Conservation (phyloP, 768 basidiomycete species). For the Sarcodon aspratus region DNA sequence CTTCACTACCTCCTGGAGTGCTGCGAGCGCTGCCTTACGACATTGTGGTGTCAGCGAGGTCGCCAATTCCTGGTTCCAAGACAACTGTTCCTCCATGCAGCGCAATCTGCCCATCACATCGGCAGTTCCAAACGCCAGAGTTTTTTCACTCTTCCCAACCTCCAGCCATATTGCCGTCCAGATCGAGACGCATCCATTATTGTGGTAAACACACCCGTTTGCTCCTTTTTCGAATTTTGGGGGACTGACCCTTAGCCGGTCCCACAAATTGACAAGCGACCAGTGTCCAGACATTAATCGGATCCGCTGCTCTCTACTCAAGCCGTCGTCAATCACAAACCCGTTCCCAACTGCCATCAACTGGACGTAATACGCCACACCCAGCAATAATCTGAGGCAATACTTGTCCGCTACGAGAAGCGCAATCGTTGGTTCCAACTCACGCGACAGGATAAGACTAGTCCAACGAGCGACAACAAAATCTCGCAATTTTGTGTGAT, state of each 20-base stretch:
- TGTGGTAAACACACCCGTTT: constrained; percentile 24
- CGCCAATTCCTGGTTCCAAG: constrained; percentile 18
- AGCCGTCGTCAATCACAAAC: constrained; percentile 9
- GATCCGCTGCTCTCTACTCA: constrained; percentile 13
- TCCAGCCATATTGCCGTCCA: constrained; percentile 26
- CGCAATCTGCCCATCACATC: constrained; percentile 26
- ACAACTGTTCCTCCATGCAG: constrained; percentile 19
- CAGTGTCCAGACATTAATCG: constrained; percentile 24
- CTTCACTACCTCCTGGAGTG: constrained; percentile 15
- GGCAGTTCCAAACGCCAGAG: constrained; percentile 14
- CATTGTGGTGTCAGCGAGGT: constrained; percentile 24
- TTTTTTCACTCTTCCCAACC: constrained; percentile 14
- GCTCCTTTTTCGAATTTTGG: constrained; percentile 18
- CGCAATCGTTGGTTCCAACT: constrained; percentile 18
- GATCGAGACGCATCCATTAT: constrained; percentile 22
- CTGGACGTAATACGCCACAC: constrained; percentile 24
- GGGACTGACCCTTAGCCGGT: constrained; percentile 15
- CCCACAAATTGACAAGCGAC: constrained; percentile 23
- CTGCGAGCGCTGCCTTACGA: constrained; percentile 20
- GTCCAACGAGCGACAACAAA: constrained; percentile 22
- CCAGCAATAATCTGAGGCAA: constrained; percentile 16
- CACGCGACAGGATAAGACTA: constrained; percentile 18
- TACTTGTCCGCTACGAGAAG: constrained; percentile 18
- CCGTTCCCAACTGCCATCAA: constrained; percentile 15
- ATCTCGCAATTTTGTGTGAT: constrained; percentile 12